Evolutionary conservation across 2,329 filamentous ascomycete species (phyloP).

Genomic region (Penicillium sp.): DNA sequence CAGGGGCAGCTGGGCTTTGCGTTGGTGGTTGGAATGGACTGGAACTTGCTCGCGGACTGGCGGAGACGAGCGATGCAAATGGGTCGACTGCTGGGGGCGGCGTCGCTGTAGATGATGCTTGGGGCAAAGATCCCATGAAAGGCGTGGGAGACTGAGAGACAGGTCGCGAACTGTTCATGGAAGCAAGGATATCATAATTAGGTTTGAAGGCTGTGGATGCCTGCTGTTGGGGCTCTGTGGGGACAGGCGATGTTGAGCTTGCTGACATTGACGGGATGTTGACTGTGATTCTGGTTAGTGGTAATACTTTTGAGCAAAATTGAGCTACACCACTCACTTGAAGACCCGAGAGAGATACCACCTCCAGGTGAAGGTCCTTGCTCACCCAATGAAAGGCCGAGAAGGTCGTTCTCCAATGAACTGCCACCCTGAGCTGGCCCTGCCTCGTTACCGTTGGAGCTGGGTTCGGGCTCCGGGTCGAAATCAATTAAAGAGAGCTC

Average conservation of each 20-base stretch:
- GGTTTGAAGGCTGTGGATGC: conserved; percentile 50
- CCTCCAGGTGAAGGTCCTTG: conserved; percentile 70
- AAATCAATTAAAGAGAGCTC: conserved; percentile 95
- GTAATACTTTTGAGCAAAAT: not conserved
- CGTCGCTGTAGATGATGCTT: conserved; percentile 31
- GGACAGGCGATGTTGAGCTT: conserved; percentile 21
- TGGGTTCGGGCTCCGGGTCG: conserved; percentile 54
- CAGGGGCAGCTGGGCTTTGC: conserved; percentile 20
- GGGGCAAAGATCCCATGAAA: conserved; percentile 41
- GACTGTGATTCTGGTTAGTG: conserved; percentile 10
- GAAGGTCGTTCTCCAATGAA: conserved; percentile 82
- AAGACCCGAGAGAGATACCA: conserved; percentile 76
- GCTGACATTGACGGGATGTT: conserved; percentile 41
- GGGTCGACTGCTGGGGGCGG: conserved; percentile 53
- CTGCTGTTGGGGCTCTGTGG: conserved; percentile 39
- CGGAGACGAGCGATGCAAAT: conserved; percentile 59
- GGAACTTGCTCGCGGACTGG: conserved; percentile 48
- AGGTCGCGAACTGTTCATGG: conserved; percentile 49
- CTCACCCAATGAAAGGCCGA: conserved; percentile 80
- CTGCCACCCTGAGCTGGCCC: conserved; percentile 54
- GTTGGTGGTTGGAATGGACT: conserved; percentile 38
- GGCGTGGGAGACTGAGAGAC: conserved; percentile 52
- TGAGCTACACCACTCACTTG: conserved; percentile 47
- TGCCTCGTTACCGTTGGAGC: conserved; percentile 46
- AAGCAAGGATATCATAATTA: conserved; percentile 58